phyloP scores from a whole-genome alignment of 139 green algal species.

The Coelastrella sp. region DNA sequence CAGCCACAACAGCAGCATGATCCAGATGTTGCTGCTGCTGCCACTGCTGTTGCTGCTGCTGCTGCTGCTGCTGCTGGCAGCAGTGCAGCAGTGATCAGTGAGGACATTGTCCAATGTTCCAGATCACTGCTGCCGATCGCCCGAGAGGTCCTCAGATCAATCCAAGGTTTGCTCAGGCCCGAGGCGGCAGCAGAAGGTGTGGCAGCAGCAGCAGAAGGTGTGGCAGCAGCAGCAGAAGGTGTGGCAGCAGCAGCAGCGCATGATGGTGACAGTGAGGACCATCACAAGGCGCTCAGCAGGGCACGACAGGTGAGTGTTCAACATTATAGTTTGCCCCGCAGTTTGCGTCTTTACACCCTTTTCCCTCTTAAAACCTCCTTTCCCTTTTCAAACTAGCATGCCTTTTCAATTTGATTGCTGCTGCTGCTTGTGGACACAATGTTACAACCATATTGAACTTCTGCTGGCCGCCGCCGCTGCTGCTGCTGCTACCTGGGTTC shows the following conservation, averaged over 20 bases:
- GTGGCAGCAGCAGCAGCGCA: neutral
- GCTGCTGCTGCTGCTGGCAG: constrained; percentile 18
- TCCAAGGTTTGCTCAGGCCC: constrained; percentile 20
- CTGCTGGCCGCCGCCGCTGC: neutral
- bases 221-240: neutral
- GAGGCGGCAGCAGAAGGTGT: neutral
- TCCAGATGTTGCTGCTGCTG: neutral
- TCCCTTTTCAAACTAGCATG: no score
- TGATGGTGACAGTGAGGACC: neutral
- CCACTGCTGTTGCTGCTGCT: neutral
- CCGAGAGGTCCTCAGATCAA: neutral
- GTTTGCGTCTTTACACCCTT: no score
- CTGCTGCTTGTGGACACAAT: no score
- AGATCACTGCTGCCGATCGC: constrained; percentile 22
- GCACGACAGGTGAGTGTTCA: neutral
- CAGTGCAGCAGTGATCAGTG: constrained; percentile 27
- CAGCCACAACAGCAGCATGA: neutral
- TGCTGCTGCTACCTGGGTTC: neutral
- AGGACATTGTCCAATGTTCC: constrained; percentile 17
- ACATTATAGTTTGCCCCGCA: neutral
- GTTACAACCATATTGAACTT: neutral
- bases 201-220: neutral
- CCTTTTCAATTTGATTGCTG: no score
- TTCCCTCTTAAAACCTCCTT: no score
- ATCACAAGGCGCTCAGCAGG: neutral